Base-by-base conservation (phyloP, 306 rosid genomes). In the Quercus alba region DNA sequence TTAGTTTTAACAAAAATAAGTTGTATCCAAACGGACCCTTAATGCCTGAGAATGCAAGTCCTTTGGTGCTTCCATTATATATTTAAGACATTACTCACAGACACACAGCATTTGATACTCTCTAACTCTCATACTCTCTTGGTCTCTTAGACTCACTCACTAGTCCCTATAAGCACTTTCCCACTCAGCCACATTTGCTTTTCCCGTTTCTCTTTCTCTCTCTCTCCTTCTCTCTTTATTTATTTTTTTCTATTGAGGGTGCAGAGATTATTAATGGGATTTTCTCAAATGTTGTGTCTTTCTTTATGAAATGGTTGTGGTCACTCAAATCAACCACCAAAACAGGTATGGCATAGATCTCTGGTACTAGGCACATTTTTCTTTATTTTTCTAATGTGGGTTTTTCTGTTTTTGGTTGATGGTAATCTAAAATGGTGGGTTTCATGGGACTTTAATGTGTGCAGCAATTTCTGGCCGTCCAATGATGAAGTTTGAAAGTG, bases 401-500 rank as follows among this genome's bases (percentile, higher is more conserved):
- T 8, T 49, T 12, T 23, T 41, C 54, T 20, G 18, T 58, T 26
- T 35, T 28, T 33, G 70, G 62, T 72, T 78, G 35, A 57, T 23
- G 10, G 76, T 71, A 20, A 63, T 58, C 62, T 88, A 72, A 73
- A 80, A 69, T 38, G 81, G 71, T 71, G 77, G 28, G 38, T 5
- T 66, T 49, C 30, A 9, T 77, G 71, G 59, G 33, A 55, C 18
- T 74, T 72, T 13, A 31, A 5, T 67, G 7, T 49, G 25, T 75
- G 89, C 85, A 92, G 96, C 94, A 52, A 83, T 87, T 80, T 69
- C 92, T 59, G 91, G 90, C 90, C 96, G 91, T 85, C 90, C 97
- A 38, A 75, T 90, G 92, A 87, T 94, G 98, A 94, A 94, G 86
- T 94, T 89, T 55, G 98, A 94, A 88, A 86, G 97, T 88, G 98